These are phyloP conservation scores for Yamadazyma sp. DNA, from an alignment of 1,139 yeast genomes.

Conservation along the genomic window DNA sequence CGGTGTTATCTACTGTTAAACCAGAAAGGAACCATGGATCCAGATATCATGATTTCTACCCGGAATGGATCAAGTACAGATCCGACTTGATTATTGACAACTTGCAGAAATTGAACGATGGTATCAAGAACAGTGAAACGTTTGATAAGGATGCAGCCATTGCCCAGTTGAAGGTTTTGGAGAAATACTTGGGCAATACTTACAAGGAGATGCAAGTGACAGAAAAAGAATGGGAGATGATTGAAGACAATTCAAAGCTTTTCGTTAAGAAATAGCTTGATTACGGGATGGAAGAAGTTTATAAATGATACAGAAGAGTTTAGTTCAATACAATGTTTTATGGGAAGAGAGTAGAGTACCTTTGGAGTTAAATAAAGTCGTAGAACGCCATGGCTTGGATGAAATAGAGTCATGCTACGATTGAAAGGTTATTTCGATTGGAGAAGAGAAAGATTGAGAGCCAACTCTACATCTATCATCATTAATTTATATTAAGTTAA, in stretches of 20 bases:
- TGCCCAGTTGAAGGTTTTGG: slow-evolving; percentile 35
- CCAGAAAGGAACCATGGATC: slow-evolving; percentile 40
- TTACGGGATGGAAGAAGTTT: too few species aligned
- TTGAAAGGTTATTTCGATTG: too few species aligned
- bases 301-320: too few species aligned
- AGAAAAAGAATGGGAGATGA: slow-evolving; percentile 13
- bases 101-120: slow-evolving; percentile 28
- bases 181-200: slow-evolving; percentile 38
- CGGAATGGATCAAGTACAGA: slow-evolving; percentile 43
- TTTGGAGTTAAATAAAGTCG: too few species aligned
- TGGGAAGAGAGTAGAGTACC: too few species aligned
- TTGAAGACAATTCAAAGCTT: slow-evolving; percentile 1
- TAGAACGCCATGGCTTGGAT: too few species aligned
- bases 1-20: slow-evolving; percentile 36
- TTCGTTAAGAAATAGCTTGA: too few species aligned
- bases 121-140: slow-evolving; percentile 14
- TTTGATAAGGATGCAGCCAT: slow-evolving; percentile 44
- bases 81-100: slow-evolving; percentile 37
- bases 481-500: slow-evolving; percentile 1
- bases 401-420: too few species aligned
- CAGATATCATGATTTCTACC: slow-evolving; percentile 32
- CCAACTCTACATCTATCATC: too few species aligned
- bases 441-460: too few species aligned
- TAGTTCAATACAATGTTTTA: too few species aligned
- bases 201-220: slow-evolving; percentile 45